These are phyloP conservation scores for Xylaria longipes DNA, from an alignment of 495 filamentous ascomycete genomes.

Conservation along the genomic window DNA sequence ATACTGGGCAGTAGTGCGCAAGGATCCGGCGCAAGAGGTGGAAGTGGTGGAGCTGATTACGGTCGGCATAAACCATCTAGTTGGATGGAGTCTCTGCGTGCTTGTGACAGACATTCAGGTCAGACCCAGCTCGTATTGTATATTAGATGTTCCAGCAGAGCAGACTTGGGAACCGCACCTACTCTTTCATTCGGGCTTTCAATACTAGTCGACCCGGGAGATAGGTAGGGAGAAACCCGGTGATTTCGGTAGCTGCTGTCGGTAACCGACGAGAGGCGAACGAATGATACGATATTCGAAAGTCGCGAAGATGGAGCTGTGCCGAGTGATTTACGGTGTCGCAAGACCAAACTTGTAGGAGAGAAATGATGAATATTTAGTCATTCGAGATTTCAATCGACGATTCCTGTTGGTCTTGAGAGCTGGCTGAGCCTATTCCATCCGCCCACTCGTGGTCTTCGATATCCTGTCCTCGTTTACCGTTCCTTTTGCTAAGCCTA, in stretches of 20 bases:
- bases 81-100: conserved; percentile 25
- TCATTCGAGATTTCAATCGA: conserved; percentile 16
- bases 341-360: background rate
- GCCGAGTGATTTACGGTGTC: background rate
- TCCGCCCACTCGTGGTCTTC: background rate
- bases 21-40: conserved; percentile 23
- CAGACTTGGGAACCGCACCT: background rate
- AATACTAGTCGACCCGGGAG: background rate
- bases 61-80: conserved; percentile 28
- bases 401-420: conserved; percentile 4
- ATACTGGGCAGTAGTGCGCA: conserved; percentile 16
- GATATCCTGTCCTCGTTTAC: background rate
- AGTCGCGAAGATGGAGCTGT: background rate
- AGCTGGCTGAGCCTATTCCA: background rate
- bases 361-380: background rate
- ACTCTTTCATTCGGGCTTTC: conserved; percentile 5
- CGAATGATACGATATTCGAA: background rate
- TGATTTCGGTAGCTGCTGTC: background rate
- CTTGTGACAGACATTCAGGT: conserved; percentile 3
- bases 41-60: conserved; percentile 26
- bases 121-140: conserved; percentile 11
- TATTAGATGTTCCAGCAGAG: conserved; percentile 2
- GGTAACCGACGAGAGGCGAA: background rate
- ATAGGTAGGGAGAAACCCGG: background rate
- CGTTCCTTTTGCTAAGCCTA: conserved; percentile 2